These are phyloP conservation scores for Yamadazyma spencermartinsiae DNA, from an alignment of 1,139 yeast genomes.

Conservation along the genomic window DNA sequence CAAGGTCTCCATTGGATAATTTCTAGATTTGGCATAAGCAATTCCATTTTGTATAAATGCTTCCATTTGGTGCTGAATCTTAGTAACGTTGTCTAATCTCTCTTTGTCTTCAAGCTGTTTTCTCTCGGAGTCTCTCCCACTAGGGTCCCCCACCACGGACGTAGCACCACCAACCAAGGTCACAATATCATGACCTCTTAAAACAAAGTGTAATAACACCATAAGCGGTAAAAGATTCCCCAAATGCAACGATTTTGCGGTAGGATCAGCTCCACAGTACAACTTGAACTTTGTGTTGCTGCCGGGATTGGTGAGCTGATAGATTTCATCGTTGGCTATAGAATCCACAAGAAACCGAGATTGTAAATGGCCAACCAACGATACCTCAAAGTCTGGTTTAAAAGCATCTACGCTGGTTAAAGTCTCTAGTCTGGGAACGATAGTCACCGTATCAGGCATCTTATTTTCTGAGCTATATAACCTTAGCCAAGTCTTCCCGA, in stretches of 20 bases:
- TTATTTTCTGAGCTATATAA: no score
- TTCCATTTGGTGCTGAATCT: slow-evolving; percentile 63
- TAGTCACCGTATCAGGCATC: slow-evolving; percentile 21
- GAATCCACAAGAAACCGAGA: slow-evolving; percentile 50
- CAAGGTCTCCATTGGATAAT: slow-evolving; percentile 33
- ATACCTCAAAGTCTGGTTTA: slow-evolving; percentile 32
- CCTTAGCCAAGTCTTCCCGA: no score
- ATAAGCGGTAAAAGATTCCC: slow-evolving; percentile 89
- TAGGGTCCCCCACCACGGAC: slow-evolving; percentile 95
- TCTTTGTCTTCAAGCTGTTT: slow-evolving; percentile 50
- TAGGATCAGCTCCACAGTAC: slow-evolving; percentile 97
- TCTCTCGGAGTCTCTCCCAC: slow-evolving; percentile 84
- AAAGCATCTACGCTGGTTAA: slow-evolving; percentile 27
- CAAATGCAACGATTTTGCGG: slow-evolving; percentile 84
- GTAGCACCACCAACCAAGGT: slow-evolving; percentile 98
- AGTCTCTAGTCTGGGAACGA: slow-evolving; percentile 38
- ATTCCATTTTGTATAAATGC: slow-evolving; percentile 62
- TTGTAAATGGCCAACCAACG: slow-evolving; percentile 47
- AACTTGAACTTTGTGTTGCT: slow-evolving; percentile 48
- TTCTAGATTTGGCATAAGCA: slow-evolving; percentile 60
- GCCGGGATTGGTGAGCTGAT: slow-evolving; percentile 32
- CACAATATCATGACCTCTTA: slow-evolving; percentile 80
- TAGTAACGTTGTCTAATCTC: slow-evolving; percentile 58
- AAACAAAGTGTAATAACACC: slow-evolving; percentile 77
- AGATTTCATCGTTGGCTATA: slow-evolving; percentile 48